Base-by-base conservation (phyloP, 1,139 yeast genomes). In the Taphrina deformans region DNA sequence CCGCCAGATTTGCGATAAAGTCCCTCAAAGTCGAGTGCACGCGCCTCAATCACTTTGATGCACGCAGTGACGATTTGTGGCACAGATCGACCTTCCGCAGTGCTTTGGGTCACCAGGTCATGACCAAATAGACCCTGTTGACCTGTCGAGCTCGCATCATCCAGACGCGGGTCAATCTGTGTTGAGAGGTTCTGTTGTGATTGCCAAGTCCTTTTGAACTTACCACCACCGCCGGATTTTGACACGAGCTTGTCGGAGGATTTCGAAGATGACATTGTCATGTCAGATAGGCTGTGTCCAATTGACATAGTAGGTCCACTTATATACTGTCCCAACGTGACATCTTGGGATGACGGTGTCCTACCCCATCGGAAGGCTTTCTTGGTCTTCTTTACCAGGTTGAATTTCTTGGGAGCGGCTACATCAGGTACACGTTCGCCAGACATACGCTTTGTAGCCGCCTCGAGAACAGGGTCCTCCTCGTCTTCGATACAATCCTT, bases 1-100 rank as follows among this genome's bases (percentile, higher is more conserved):
- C 93, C 91, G 1, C 98, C 99, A 24, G 96, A 88, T 69, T 92
- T 88, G 71, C 99, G 82, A 77, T 93, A 93, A 46, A 93, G 82
- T 4, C 99, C 99, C 75, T 92, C 98, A 48, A 80, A 78, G 56
- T 81, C 85, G 71, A 89, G 74, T 9, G 96, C 92, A 69, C 91
- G 79, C 51, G 75, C 73, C 76, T 92, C 97, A 59, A 93, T 90
- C 72, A 88, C 96, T 44, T 79, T 78, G n/a, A 91, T 77, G 76
- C 97, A 90, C 66, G 85, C 80, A 12, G 86, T 79, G 12, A 93
- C 82, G 51, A 93, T 83, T 68, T 84, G 75, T 5, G 99, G 99
- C 9, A 90, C 81, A 2, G 74, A 70, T 24, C 82, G 78, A 21
- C 82, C 81, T 73, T 93, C 98, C 69, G 77, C 81, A 18, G 77